A percentile compares a stretch with the other conserved stretches of the same genome.
Evolutionary conservation across 257 asterid genomes (phyloP).

Genomic region (Solanum okadae): DNA sequence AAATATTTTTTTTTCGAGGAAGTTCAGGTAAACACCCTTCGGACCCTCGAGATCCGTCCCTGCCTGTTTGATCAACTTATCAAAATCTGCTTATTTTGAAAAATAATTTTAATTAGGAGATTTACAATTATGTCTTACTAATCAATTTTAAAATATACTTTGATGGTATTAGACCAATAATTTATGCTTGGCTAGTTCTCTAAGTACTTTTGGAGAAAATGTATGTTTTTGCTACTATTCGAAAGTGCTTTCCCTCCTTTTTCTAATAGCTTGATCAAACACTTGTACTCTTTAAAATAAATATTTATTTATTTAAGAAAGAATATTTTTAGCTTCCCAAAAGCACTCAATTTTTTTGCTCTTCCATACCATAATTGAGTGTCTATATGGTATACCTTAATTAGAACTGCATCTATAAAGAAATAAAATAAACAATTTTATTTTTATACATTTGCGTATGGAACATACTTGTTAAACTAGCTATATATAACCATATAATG

Average conservation of each 20-base stretch:
- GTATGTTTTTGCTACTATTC: not conserved
- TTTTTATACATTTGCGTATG: not conserved
- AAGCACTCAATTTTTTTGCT: too few relatives aligned
- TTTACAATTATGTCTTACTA: not conserved
- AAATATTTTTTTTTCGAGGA: not conserved
- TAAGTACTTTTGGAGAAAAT: not conserved
- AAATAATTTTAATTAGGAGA: not conserved
- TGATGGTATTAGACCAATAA: not conserved
- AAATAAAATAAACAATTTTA: not conserved
- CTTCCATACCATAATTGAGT: not conserved
- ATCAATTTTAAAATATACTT: not conserved
- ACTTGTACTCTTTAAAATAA: not conserved
- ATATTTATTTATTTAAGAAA: not conserved
- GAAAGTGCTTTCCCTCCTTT: not conserved
- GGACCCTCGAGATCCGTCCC: not conserved
- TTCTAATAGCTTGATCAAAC: not conserved
- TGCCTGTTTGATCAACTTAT: not conserved
- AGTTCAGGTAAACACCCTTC: not conserved
- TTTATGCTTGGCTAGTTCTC: not conserved
- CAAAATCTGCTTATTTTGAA: not conserved
- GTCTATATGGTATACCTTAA: not conserved
- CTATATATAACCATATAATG: not conserved
- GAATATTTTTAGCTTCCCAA: not conserved
- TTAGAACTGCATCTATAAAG: not conserved
- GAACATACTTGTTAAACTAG: not conserved